Conservation (phyloP, 306 rosid genomes). For the Inga oerstediana region DNA sequence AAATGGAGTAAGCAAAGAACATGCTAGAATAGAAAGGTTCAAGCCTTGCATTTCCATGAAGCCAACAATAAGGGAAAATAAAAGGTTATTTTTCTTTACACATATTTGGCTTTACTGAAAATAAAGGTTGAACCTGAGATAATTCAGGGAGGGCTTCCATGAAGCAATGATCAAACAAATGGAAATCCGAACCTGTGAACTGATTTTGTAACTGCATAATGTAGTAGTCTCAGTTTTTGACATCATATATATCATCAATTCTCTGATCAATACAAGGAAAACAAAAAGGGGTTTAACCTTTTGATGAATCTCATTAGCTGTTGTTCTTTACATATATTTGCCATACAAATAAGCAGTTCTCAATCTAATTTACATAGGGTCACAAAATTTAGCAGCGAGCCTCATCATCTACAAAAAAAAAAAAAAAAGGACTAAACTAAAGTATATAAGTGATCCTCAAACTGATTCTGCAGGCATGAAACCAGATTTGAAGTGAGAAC, state of each 20-base stretch:
- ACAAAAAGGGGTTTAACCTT: neutral
- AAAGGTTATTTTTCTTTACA: neutral
- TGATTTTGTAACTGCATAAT: neutral
- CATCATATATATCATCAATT: neutral
- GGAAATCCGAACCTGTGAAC: neutral
- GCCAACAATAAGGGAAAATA: neutral
- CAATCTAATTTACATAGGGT: neutral
- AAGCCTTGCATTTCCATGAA: neutral
- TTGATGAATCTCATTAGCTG: neutral
- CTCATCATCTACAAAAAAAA: neutral
- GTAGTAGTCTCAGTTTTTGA: neutral
- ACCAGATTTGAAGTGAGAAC: conserved; percentile 36
- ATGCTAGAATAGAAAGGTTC: neutral
- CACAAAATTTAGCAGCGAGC: conserved; percentile 2
- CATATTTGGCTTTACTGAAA: neutral
- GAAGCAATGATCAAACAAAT: neutral
- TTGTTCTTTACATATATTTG: neutral
- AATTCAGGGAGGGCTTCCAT: neutral
- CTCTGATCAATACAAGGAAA: neutral
- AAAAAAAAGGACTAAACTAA: neutral
- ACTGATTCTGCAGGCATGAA: conserved; percentile 16
- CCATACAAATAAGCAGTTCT: neutral
- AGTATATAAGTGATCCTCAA: neutral
- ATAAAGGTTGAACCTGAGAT: neutral
- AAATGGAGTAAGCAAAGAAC: neutral